Conservation (phyloP, 2,329 filamentous ascomycete genomes). For the Zopfia rhizophila region DNA sequence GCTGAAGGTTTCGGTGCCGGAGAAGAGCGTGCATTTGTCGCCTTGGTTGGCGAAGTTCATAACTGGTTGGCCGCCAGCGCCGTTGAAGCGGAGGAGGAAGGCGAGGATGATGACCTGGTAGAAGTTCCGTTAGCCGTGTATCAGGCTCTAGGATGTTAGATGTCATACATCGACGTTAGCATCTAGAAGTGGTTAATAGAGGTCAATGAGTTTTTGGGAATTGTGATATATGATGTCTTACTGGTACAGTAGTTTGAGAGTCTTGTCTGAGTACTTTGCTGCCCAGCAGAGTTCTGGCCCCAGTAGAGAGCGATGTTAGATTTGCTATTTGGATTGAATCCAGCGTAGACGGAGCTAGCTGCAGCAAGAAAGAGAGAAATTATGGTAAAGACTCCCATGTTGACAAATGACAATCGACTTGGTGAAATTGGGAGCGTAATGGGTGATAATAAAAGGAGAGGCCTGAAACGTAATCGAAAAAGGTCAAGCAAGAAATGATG, state of each 20-base stretch:
- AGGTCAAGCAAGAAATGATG: too few species aligned
- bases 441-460: too few species aligned
- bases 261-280: constrained; percentile 23
- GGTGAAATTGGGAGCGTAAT: too few species aligned
- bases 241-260: constrained; percentile 27
- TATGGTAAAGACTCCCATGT: constrained; percentile 3
- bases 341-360: constrained; percentile 21
- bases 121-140: background rate
- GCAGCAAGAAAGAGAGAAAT: constrained; percentile 8
- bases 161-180: constrained; percentile 55
- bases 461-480: too few species aligned
- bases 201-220: constrained; percentile 65
- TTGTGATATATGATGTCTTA: constrained; percentile 30
- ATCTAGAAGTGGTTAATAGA: constrained; percentile 64
- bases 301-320: constrained; percentile 73
- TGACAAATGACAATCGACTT: too few species aligned
- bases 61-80: constrained; percentile 59
- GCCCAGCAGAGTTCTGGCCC: constrained; percentile 58
- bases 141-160: constrained; percentile 40
- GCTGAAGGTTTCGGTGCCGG: constrained; percentile 66
- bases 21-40: constrained; percentile 69
- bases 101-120: constrained; percentile 69
- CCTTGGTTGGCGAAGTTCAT: constrained; percentile 74
- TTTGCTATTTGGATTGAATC: constrained; percentile 29
- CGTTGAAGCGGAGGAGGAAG: constrained; percentile 69